Base-by-base conservation (phyloP, 1,284 basidiomycete genomes). In the Ceratobasidium sp. region DNA sequence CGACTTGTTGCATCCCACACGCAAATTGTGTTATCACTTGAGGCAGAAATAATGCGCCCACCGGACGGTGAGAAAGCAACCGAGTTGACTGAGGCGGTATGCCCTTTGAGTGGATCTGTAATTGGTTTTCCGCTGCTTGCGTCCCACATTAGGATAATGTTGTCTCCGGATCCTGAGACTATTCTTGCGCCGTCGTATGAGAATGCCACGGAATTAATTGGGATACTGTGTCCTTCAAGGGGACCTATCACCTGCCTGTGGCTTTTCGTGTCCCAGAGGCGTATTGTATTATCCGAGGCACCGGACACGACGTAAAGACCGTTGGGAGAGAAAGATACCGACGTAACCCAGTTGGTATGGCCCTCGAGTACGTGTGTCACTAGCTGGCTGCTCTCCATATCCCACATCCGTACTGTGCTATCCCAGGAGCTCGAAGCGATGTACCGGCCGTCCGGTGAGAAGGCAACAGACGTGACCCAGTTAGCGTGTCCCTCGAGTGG, bases 21-120 rank as follows among this genome's bases (percentile, higher is more conserved):
- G n/a, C 52, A 40, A 15, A 70, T 56, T 2, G 69, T 70, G 6
- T 27, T 4, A 55, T 70, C 69, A 22, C 25, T 15, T 3, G 69
- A 70, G 6, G 62, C 52, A 12, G 69, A 70, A 31, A 43, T 62
- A 40, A 70, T 27, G 12, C 32, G 62, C 15, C n/a, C 32, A 13
- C 62, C 38, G 25, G 67, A 31, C 34, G 62, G 62, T 12, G 69
- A 67, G 38, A 70, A 70, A 2, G n/a, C 43, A 7, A 70, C 64
- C 0, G 69, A 70, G 17, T n/a, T 31, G 8, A 70, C 53, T 20
- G 12, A 13, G 43, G 38, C 43, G 8, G 12, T 22, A n/a, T 70
- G 69, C 1, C 50, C 53, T 3, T 2, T 27, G 3, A 70, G 20
- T 31, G 69, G 32, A 10, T 58, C 40, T 20, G 22, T 20, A 7